Evolutionary conservation across 2,329 filamentous ascomycete species (phyloP).

Genomic region (Colletotrichum coccodes): DNA sequence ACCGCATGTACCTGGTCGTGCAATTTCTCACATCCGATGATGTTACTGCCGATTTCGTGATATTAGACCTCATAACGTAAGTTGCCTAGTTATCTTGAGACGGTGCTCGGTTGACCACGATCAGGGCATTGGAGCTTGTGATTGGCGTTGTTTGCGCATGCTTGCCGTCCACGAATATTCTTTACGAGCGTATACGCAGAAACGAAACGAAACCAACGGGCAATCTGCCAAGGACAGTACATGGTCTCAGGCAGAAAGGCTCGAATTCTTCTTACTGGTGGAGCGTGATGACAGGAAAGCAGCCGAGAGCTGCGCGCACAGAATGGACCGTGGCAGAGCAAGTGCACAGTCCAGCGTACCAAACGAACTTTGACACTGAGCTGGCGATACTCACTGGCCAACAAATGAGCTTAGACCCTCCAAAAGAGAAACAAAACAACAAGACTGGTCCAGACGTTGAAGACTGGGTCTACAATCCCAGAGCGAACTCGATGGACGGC

Average conservation of each 20-base stretch:
- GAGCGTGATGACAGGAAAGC: conserved; percentile 11
- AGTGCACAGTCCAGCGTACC: not conserved
- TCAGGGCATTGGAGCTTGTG: conserved; percentile 33
- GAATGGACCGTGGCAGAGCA: not conserved
- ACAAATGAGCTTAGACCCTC: not conserved
- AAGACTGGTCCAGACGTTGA: not conserved
- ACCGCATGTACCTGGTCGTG: conserved; percentile 38
- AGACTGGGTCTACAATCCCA: not conserved
- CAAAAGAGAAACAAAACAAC: not conserved
- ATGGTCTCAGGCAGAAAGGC: not conserved
- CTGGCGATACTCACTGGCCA: conserved; percentile 16
- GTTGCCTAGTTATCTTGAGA: not conserved
- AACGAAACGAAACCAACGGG: not conserved
- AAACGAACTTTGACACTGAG: conserved; percentile 22
- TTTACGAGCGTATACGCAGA: conserved; percentile 22
- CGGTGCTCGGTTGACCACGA: too few relatives aligned
- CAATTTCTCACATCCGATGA: conserved; percentile 37
- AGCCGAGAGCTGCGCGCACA: not conserved
- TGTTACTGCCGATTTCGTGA: conserved; percentile 38
- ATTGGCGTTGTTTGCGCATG: conserved; percentile 35
- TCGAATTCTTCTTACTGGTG: conserved; percentile 14
- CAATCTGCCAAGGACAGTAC: not conserved
- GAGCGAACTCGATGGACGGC: conserved; percentile 25
- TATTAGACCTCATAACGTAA: conserved; percentile 29
- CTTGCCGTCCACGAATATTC: conserved; percentile 33